Evolutionary conservation across 1,139 yeast species (phyloP), one percentile per base, ranked within the genome.

Genomic region (Hansenula lynferdii): DNA sequence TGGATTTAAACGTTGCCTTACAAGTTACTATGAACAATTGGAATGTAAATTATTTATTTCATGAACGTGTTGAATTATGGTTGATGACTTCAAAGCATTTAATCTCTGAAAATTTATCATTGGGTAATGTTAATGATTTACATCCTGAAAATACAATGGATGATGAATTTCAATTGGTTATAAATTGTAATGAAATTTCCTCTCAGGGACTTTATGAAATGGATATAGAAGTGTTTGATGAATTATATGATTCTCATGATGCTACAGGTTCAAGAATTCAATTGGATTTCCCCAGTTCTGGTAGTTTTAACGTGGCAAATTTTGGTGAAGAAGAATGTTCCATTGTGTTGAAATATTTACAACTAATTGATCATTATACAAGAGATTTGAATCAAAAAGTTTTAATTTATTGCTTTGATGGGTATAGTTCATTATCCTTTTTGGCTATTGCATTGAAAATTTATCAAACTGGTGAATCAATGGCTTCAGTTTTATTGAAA

Each of bases 51-150:
- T 31, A 31, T 23, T 16, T 31, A 4, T 31, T 31, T 22, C 34
- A 31, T 23, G 34, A 31, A 31, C 27, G 34, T 23, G 34, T 31
- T 12, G 34, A 31, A 31, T 11, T 31, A 16, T 31, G 34, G 34
- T 22, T 31, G 16, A 31, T 31, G 34, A 31, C 34, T 31, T 31
- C 28, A 12, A 31, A 31, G 17, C 11, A 6, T 16, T 6, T 23
- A 31, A 17, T 31, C 17, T 16, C 17, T 8, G 8, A 23, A 12
- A 23, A 31, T 31, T 22, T 31, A 8, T 31, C 4, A 8, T 17
- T 31, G 12, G 34, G 34, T 2, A 31, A 31, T 23, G n/a, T 23
- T 16, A 31, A 31, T 31, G 34, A 31, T 31, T 31, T 31, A 31
- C 34, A 31, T n/a, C 34, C 34, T 6, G 34, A 31, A 23, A 31